Evolutionary conservation across 2,329 filamentous ascomycete genomes (phyloP), one percentile per base, ranked within the genome.

Genomic region (Trichoderma sp.): DNA sequence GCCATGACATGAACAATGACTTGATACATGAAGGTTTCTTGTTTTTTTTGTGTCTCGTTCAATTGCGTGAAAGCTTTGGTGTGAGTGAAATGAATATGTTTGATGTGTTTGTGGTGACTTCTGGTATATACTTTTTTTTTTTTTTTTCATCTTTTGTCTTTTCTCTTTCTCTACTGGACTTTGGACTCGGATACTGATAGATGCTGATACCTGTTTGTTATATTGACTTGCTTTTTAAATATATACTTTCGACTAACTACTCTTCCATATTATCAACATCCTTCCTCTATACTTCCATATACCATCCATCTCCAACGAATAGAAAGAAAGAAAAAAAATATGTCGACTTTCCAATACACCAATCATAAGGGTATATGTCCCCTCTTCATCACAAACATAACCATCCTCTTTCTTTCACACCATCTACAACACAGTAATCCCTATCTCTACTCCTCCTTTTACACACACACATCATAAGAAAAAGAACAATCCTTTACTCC

Each of bases 1-100:
- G 69, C 69, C 60, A 72, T 72, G 72, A 74, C 37, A 54, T 69
- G 69, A 70, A 70, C 59, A 46, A 61, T 64, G 28, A 64, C 28
- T 52, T 37, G 60, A 51, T 61, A 49, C 49, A 63, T 24, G 21
- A 46, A 66, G 46, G 51, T 52, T 16, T 63, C 26, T 63, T 34
- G 14, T 24, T 34, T 39, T n/a, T 58, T 34, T 24, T 24, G 54
- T 58, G 54, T 46, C 43, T 54, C 34, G 30, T 32, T 34, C 34
- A 26, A 21, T 56, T 21, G 21, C 18, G 21, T 59, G 54, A 66
- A 51, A 51, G 54, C 30, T 37, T 43, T 37, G 52, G 30, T 58
- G 55, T n/a, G 13, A 58, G 56, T 43, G 56, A 39, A 16, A 30
- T 58, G 52, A 34, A 56, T 37, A 24, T 24, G 18, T 26, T 21